Evolutionary conservation across 306 rosid species (phyloP).

Genomic region (Corylus heterophylla): DNA sequence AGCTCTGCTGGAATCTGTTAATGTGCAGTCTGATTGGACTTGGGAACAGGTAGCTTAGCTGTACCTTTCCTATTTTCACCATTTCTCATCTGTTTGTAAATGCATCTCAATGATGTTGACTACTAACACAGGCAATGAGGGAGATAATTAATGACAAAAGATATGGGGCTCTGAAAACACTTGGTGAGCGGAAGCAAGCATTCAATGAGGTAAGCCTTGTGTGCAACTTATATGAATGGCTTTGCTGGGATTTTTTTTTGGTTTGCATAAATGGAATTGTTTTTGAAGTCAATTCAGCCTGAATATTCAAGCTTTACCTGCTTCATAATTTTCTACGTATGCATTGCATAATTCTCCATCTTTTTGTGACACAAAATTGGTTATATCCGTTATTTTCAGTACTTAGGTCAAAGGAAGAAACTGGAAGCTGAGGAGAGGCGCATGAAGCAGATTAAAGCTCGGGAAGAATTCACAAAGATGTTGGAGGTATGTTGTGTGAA

Average conservation of each 20-base stretch:
- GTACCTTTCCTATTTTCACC: slow-evolving; percentile 16
- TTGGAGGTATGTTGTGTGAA: slow-evolving; percentile 74
- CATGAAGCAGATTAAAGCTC: slow-evolving; percentile 88
- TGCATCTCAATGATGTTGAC: slow-evolving; percentile 30
- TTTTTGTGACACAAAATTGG: slow-evolving; percentile 33
- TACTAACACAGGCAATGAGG: slow-evolving; percentile 72
- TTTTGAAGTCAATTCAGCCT: not conserved
- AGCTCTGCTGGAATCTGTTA: slow-evolving; percentile 83
- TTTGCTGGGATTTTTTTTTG: slow-evolving; percentile 12
- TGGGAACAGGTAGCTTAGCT: slow-evolving; percentile 89
- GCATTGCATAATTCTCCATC: not conserved
- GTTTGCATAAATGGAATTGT: slow-evolving; percentile 1
- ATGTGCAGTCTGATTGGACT: slow-evolving; percentile 97
- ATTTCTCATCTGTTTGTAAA: slow-evolving; percentile 19
- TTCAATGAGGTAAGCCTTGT: slow-evolving; percentile 82
- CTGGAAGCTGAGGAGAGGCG: slow-evolving; percentile 98
- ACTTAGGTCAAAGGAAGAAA: slow-evolving; percentile 96
- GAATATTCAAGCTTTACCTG: not conserved
- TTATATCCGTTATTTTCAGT: slow-evolving; percentile 50
- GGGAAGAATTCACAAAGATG: slow-evolving; percentile 96
- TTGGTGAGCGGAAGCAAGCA: slow-evolving; percentile 98
- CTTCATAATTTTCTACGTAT: not conserved
- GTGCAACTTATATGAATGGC: slow-evolving; percentile 14
- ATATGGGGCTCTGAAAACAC: slow-evolving; percentile 89
- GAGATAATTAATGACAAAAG: slow-evolving; percentile 92